Evolutionary conservation across 305 asterid species (phyloP), one percentile per base, ranked within the genome.

Genomic region (Plantago lanceolata): DNA sequence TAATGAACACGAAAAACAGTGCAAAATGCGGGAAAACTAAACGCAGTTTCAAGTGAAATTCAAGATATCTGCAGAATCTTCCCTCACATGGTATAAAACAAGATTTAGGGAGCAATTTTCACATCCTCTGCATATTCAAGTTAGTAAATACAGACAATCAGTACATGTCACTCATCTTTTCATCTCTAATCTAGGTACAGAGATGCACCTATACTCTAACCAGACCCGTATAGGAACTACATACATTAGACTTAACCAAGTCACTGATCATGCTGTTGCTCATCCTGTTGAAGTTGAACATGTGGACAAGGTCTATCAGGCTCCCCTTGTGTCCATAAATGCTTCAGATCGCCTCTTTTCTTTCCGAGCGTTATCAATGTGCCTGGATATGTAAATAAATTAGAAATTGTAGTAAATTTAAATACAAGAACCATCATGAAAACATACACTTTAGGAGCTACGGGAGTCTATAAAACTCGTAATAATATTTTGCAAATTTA

Each of bases 261-360:
- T 66, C 62, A 76, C 18, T 67, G 71, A 35, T 77, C 81, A 3
- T 68, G 64, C 4, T 54, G 76, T 57, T 67, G 71, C 44, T 77
- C 81, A 3, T 68, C 67, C 4, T 54, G 76, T 57, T 53, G 85
- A 60, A 77, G 90, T 48, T 72, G 82, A 21, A 82, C 75, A 19
- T 82, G 92, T 0, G 74, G 82, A 51, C 92, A 85, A 18, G 72
- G 71, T 28, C 82, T 68, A 19, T 75, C 75, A 0, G 92, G 92
- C 66, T 80, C 86, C n/a, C 88, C 88, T 53, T 63, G 76, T 2
- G 77, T 70, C 92, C 92, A 85, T 29, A 82, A 48, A 61, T 72
- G 82, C 80, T 75, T 78, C 68, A 80, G 61, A 33, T 82, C 88
- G 15, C 92, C 92, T 60, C 81, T 76, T 76, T 76, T 77, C 68